Evolutionary conservation across 345 rosid genomes (phyloP).

Genomic region (Aurinia saxatilis): DNA sequence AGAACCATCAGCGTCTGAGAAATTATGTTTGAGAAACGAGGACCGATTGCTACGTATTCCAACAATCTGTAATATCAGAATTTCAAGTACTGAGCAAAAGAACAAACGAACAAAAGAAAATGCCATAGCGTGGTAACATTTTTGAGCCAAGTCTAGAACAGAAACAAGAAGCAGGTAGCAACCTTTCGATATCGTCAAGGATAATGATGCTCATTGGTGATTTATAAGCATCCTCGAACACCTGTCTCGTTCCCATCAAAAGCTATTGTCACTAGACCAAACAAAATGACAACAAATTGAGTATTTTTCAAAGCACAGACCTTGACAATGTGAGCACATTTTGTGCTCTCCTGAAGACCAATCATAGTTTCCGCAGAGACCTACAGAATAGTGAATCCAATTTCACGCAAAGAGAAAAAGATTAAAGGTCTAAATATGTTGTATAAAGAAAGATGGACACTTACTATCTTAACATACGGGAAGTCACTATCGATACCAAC

Average conservation of each 20-base stretch:
- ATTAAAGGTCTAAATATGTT: not conserved
- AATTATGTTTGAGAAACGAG: slow-evolving; percentile 90
- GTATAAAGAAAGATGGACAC: slow-evolving; percentile 19
- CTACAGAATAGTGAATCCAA: slow-evolving; percentile 33
- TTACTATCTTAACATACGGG: slow-evolving; percentile 96
- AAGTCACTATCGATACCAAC: slow-evolving; percentile 93
- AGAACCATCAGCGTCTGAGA: slow-evolving; percentile 88
- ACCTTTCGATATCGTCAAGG: slow-evolving; percentile 99
- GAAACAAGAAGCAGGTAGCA: slow-evolving; percentile 5
- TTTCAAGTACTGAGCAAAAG: not conserved
- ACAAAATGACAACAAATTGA: not conserved
- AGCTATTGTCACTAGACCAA: not conserved
- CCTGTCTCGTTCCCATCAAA: slow-evolving; percentile 37
- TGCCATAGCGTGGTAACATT: not conserved
- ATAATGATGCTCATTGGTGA: slow-evolving; percentile 92
- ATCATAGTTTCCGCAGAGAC: slow-evolving; percentile 94
- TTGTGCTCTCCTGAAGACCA: slow-evolving; percentile 95
- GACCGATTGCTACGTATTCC: slow-evolving; percentile 94
- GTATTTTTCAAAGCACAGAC: slow-evolving; percentile 32
- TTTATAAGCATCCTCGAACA: slow-evolving; percentile 97
- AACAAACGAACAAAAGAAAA: not conserved
- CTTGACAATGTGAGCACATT: slow-evolving; percentile 92
- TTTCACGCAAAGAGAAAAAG: not conserved
- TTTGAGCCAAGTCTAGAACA: not conserved
- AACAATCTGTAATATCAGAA: slow-evolving; percentile 52